Evolutionary conservation across 352 stramenopile genomes (phyloP).

Genomic region (Phytopythium litorale): DNA sequence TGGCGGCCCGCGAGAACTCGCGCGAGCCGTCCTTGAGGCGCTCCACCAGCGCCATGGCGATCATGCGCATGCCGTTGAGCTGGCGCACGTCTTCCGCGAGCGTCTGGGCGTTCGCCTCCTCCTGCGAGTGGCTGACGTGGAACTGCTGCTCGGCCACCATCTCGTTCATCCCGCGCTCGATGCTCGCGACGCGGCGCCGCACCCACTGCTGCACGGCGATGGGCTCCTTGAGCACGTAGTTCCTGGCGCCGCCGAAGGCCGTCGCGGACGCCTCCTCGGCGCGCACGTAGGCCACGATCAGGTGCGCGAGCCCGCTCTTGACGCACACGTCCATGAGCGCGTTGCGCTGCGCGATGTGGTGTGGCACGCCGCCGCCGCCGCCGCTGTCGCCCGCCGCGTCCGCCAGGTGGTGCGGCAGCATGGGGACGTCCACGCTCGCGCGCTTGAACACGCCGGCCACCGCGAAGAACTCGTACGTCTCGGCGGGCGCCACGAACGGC

Average conservation of each 20-base stretch:
- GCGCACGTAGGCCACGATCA: constrained; percentile 71
- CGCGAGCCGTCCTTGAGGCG: constrained; percentile 59
- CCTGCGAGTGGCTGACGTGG: constrained; percentile 25
- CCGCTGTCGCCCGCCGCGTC: constrained; percentile 15
- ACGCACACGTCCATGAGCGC: constrained; percentile 79
- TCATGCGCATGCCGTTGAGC: constrained; percentile 60
- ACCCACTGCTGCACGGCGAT: constrained; percentile 81
- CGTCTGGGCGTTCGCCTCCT: constrained; percentile 26
- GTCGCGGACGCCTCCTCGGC: constrained; percentile 24
- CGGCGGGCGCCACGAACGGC: constrained; percentile 69
- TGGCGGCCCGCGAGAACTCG: constrained; percentile 17
- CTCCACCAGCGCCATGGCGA: constrained; percentile 66
- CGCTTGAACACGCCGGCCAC: constrained; percentile 72
- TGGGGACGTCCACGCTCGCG: constrained; percentile 51
- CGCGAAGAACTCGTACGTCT: constrained; percentile 86
- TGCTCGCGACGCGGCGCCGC: constrained; percentile 41
- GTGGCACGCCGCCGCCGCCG: constrained; percentile 12
- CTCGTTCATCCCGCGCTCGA: constrained; percentile 55
- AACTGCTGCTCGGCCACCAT: constrained; percentile 47
- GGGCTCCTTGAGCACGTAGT: constrained; percentile 75
- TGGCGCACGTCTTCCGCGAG: constrained; percentile 47
- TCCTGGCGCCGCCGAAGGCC: constrained; percentile 28
- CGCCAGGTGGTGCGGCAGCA: constrained; percentile 27
- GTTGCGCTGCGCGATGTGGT: constrained; percentile 51
- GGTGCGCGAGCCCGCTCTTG: constrained; percentile 57